Base-by-base conservation (phyloP, 2,329 filamentous ascomycete species). In the Colletotrichum tanaceti region DNA sequence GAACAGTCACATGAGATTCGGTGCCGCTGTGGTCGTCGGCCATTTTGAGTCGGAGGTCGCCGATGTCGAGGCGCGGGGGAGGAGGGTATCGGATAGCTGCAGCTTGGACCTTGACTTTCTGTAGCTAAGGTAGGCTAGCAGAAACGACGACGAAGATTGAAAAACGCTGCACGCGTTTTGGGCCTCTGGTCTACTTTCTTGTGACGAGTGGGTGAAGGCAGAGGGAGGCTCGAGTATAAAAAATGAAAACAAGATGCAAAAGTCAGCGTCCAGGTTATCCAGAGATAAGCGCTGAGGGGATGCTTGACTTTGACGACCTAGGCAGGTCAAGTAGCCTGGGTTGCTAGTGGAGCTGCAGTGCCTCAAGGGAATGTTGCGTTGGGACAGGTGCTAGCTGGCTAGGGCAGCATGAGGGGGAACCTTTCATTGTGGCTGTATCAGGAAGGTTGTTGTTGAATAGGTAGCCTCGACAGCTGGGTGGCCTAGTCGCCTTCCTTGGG, bases 1-100 rank as follows among this genome's bases (percentile, higher is more conserved):
- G 82, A 54, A 89, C 81, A 18, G 85, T 84, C 72, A 82, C 78
- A 78, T 83, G 81, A 64, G 70, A 71, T 54, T 80, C 76, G 41
- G 76, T 74, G 49, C 66, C 66, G 50, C 64, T 61, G 52, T 46
- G 63, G 35, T 66, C 28, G 64, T 67, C 43, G 32, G 63, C 66
- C 66, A 69, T 69, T 57, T 43, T 57, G 59, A 62, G 38, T 50
- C 59, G 66, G 63, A 66, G 49, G 55, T 69, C n/a, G 41, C 62
- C 63, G 63, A 66, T 32, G 50, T 57, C 28, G 50, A 62, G 22
- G 47, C 22, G 43, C 20, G 54, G 50, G 50, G n/a, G 14, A 35
- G 9, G 32, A 60, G 41, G 55, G 28, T 61, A 44, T 35, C 52
- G 66, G 62, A 52, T 61, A 57, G 32, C 47, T 61, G 57, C 66